Base-by-base conservation (phyloP, 176 grass and related monocot species). In the Cenchrus americanus region DNA sequence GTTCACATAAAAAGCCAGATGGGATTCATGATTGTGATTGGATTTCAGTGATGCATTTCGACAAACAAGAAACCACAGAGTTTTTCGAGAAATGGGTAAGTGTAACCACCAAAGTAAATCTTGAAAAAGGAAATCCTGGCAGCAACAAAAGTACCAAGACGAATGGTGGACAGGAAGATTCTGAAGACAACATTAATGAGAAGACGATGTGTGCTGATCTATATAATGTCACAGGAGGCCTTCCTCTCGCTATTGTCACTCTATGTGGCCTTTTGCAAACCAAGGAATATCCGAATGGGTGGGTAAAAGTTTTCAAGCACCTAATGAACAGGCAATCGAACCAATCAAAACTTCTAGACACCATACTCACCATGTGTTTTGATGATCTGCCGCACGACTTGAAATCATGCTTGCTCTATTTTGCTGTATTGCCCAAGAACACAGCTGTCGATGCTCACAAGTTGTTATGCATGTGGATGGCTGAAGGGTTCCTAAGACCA, bases 401-500 rank as follows among this genome's bases (percentile, higher is more conserved):
- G 1, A 91, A 84, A 15, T 80, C 75, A 22, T 91, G 89, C 41
- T 76, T 91, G 40, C 30, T 91, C 0, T 91, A 91, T 50, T 91
- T 91, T 52, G 74, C 80, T 18, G 67, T 75, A 34, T 50, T 91
- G 24, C 89, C 89, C 1, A 48, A 17, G n/a, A 80, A 86, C 37
- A 60, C 21, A 0, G 2, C 21, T 0, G 18, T 84, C 4, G 66
- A 66, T 26, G 12, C 73, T 34, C 68, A 10, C 3, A 76, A 1
- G 1, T 62, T 91, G 80, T 42, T 84, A 34, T 75, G 41, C 8
- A 60, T 91, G 47, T 91, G 80, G 89, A 61, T 75, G 46, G 89
- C 86, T 65, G 89, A 91, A 18, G 89, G 89, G 26, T 91, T 91
- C 47, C 37, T 91, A 23, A 75, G 26, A 82, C 59, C 76, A 58